Evolutionary conservation across 345 rosid genomes (phyloP).

Genomic region (Dipteronia sinensis): DNA sequence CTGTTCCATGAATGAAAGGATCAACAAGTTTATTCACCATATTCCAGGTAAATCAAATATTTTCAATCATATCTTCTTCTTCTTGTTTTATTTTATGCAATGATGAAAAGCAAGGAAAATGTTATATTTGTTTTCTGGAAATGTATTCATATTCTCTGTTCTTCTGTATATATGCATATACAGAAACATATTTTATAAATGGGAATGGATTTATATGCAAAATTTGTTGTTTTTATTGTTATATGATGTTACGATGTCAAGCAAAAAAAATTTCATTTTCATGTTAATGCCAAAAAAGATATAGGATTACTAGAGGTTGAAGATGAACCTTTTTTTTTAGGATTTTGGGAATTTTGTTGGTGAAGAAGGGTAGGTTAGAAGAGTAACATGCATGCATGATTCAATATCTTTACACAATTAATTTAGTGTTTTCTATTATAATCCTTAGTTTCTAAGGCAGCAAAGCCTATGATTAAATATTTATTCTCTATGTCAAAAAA

Average conservation of each 20-base stretch:
- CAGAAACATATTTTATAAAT: background rate
- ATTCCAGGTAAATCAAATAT: background rate
- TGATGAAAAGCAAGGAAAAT: background rate
- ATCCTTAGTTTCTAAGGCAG: background rate
- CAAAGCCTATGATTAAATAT: background rate
- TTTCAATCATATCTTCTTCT: background rate
- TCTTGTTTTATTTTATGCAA: background rate
- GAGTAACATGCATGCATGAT: background rate
- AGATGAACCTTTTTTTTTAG: background rate
- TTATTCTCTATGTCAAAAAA: no score
- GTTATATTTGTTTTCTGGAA: background rate
- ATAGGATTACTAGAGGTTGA: background rate
- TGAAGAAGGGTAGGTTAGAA: constrained; percentile 8
- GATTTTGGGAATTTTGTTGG: background rate
- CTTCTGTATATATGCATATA: background rate
- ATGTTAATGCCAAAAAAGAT: background rate
- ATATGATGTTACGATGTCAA: background rate
- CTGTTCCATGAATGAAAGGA: background rate
- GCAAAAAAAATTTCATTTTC: background rate
- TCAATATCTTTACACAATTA: no score
- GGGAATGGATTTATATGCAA: background rate
- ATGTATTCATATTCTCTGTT: background rate
- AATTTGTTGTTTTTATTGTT: background rate
- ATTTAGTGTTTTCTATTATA: background rate
- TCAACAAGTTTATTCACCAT: background rate